Conservation (phyloP, 164 flowering plant species). For the Liquidambar formosana region DNA sequence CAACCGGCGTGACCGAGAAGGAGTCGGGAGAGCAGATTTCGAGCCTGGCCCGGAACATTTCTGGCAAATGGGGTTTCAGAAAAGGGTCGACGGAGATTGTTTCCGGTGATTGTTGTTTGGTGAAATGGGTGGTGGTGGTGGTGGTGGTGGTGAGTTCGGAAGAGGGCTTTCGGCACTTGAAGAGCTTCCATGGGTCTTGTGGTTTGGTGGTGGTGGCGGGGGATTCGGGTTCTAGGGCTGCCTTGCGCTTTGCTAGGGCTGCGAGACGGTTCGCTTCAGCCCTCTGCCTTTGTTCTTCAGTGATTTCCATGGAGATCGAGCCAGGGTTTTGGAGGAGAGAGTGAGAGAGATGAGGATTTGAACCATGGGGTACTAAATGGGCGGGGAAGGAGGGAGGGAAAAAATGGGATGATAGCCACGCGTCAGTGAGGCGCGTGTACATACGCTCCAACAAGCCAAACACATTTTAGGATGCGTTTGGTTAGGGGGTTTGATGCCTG, state of each 20-base stretch:
- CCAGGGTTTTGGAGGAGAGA: background rate
- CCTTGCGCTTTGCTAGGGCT: conserved; percentile 73
- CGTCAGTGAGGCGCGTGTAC: no score
- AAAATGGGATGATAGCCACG: no score
- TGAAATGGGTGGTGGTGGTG: background rate
- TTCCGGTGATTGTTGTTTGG: background rate
- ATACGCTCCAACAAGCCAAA: no score
- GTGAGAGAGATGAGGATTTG: background rate
- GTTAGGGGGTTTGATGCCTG: no score
- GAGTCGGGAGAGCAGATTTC: conserved; percentile 88
- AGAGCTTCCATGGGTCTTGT: conserved; percentile 45
- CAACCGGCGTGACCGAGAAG: conserved; percentile 56
- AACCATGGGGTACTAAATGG: no score
- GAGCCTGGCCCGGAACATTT: conserved; percentile 56
- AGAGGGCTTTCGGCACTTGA: conserved; percentile 59
- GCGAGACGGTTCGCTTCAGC: conserved; percentile 76
- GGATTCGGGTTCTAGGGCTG: conserved; percentile 21
- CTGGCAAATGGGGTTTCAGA: conserved; percentile 11
- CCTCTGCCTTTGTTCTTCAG: conserved; percentile 70
- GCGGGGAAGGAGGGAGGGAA: no score
- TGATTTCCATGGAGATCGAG: conserved; percentile 50
- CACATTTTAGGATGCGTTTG: no score
- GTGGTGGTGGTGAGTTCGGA: conserved; percentile 1
- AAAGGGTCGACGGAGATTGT: background rate
- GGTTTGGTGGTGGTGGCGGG: conserved; percentile 13